Percentiles rank a stretch among this genome's conserved stretches.
Evolutionary conservation across 2,329 filamentous ascomycete species (phyloP).

Genomic region (Pseudohalonectria lignicola): DNA sequence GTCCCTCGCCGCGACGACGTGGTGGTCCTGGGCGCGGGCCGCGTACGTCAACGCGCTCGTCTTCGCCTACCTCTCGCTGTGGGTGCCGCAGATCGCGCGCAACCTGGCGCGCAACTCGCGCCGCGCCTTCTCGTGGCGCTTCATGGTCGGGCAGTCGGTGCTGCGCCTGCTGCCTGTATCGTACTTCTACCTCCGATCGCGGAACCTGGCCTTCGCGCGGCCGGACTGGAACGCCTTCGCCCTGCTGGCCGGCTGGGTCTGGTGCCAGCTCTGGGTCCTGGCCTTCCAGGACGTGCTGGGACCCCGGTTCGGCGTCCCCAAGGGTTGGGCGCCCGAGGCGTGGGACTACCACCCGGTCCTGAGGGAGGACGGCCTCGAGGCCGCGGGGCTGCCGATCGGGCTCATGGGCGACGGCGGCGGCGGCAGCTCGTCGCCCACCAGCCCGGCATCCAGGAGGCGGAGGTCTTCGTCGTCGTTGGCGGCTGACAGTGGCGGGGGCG

Average conservation of each 20-base stretch:
- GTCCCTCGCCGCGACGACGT: slow-evolving; percentile 47
- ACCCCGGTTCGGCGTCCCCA: slow-evolving; percentile 73
- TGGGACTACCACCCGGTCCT: slow-evolving; percentile 95
- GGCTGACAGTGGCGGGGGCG: slow-evolving; percentile 8
- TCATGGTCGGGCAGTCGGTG: slow-evolving; percentile 72
- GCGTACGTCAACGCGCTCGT: slow-evolving; percentile 52
- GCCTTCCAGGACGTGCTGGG: slow-evolving; percentile 75
- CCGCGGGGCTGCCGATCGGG: slow-evolving; percentile 71
- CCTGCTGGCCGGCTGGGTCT: slow-evolving; percentile 65
- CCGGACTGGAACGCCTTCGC: slow-evolving; percentile 56
- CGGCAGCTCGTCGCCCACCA: slow-evolving; percentile 13
- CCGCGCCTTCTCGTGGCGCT: slow-evolving; percentile 83
- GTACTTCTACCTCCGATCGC: slow-evolving; percentile 70
- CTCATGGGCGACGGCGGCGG: slow-evolving; percentile 27
- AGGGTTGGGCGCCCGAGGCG: slow-evolving; percentile 56
- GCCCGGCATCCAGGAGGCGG: slow-evolving; percentile 18
- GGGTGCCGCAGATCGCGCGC: slow-evolving; percentile 83
- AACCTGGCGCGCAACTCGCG: slow-evolving; percentile 88
- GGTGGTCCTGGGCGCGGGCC: slow-evolving; percentile 43
- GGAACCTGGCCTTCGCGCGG: slow-evolving; percentile 72
- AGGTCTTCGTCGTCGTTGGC: slow-evolving; percentile 14
- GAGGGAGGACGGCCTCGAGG: slow-evolving; percentile 70
- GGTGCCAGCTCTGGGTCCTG: slow-evolving; percentile 74
- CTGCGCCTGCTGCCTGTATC: slow-evolving; percentile 69
- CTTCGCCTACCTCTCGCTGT: slow-evolving; percentile 77